Evolutionary conservation across 2,329 filamentous ascomycete species (phyloP), one percentile per base, ranked within the genome.

Genomic region (Diaporthe citrichinensis): DNA sequence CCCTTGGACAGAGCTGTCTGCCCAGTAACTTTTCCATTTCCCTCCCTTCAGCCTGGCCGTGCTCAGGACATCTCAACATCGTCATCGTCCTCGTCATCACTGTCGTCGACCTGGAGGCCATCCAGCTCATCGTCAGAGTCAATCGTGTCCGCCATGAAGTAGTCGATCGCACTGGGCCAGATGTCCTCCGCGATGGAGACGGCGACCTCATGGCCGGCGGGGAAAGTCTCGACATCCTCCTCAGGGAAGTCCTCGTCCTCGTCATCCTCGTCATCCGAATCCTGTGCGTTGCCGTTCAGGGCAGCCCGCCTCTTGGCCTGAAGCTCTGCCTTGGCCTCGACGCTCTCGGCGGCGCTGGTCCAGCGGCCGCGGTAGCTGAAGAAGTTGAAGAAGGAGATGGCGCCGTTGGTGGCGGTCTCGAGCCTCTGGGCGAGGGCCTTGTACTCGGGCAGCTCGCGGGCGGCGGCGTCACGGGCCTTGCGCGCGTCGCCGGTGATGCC

Each of bases 311-410:
- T 80, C 82, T 74, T 82, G 71, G 80, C 79, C 73, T 74, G 77
- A 36, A 81, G 80, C 74, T 84, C 83, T 44, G 81, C 82, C 80
- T 85, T 85, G 39, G 90, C 91, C 77, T 87, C 85, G 78, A 84
- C 86, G 57, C 88, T 90, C 85, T 94, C 90, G 80, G 92, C 90
- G 1, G 90, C 90, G 61, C 87, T 89, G 76, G 94, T 86, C 80
- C 89, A 90, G 72, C 88, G 84, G 78, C 87, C 91, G 78, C 85
- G 89, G 83, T 91, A 94, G 17, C 89, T 91, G 82, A 95, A 95
- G 88, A 92, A 93, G 69, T 90, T 90, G 82, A 94, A 94, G 86
- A 94, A 94, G 83, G 89, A 92, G 51, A 88, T 80, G 14, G 87
- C 87, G 78, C 75, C 73, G 59, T 28, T 34, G 55, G 61, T 62